These are phyloP conservation scores for Neurospora tetraspora DNA, from an alignment of 495 filamentous ascomycete genomes.

Conservation along the genomic window DNA sequence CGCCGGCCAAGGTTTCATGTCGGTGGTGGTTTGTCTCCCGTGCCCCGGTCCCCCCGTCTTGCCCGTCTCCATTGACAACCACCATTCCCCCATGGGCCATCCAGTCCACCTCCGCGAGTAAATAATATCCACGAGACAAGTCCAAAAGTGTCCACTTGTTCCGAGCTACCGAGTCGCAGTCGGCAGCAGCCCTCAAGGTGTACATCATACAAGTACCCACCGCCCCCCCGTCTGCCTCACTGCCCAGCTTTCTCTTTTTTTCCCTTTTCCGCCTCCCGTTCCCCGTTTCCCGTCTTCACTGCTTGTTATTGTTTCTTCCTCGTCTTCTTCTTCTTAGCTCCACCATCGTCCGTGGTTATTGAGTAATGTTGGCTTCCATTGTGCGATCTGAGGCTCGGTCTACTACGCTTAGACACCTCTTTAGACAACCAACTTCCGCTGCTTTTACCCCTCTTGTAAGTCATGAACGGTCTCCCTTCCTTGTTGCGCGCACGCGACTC, in stretches of 20 bases:
- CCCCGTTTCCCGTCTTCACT: neutral
- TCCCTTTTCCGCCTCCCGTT: neutral
- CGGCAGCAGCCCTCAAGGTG: neutral
- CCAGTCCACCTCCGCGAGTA: neutral
- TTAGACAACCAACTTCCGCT: slow-evolving; percentile 12
- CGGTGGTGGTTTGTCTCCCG: neutral
- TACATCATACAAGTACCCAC: neutral
- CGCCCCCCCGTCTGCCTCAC: neutral
- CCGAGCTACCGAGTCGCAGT: neutral
- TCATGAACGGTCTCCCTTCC: neutral
- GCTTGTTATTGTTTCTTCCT: neutral
- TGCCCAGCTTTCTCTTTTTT: neutral
- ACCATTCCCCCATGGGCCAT: neutral
- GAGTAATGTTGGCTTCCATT: slow-evolving; percentile 22
- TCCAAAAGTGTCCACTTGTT: neutral
- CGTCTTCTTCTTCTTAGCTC: neutral
- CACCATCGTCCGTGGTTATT: neutral
- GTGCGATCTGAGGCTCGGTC: slow-evolving; percentile 24
- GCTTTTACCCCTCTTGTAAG: slow-evolving; percentile 9
- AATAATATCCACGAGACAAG: neutral
- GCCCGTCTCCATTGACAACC: neutral
- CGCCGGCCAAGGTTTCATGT: neutral
- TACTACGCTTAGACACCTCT: slow-evolving; percentile 20
- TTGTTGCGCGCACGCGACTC: neutral
- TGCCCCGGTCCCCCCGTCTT: neutral